Evolutionary conservation across 192 early-diverging fungal genomes (phyloP).

Genomic region (Coemansia sp.): DNA sequence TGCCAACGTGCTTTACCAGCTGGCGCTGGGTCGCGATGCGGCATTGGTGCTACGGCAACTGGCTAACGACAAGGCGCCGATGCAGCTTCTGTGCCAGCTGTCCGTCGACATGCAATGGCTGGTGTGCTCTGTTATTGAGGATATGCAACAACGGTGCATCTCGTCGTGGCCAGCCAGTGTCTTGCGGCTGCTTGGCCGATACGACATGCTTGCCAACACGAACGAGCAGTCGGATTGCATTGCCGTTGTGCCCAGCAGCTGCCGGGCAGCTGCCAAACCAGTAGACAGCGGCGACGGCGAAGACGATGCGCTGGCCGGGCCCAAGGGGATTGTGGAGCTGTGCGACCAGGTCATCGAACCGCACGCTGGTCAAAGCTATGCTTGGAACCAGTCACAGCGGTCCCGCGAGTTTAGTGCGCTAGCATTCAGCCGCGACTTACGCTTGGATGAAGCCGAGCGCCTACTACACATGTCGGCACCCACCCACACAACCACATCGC

Average conservation of each 20-base stretch:
- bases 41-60: slow-evolving; percentile 13
- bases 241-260: background rate
- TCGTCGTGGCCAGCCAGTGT: slow-evolving; percentile 23
- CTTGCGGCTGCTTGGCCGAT: slow-evolving; percentile 27
- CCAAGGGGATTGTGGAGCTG: slow-evolving; percentile 13
- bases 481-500: slow-evolving; percentile 1
- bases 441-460: slow-evolving; percentile 27
- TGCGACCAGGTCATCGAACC: slow-evolving; percentile 14
- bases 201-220: slow-evolving; percentile 32
- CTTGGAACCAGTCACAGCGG: background rate
- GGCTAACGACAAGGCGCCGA: slow-evolving; percentile 1
- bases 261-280: no score
- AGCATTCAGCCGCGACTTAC: slow-evolving; percentile 34
- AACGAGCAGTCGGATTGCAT: background rate
- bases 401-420: slow-evolving; percentile 14
- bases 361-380: background rate
- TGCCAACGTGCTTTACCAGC: slow-evolving; percentile 12
- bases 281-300: background rate
- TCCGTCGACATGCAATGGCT: slow-evolving; percentile 34
- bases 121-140: slow-evolving; percentile 5
- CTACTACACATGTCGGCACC: slow-evolving; percentile 11
- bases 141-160: slow-evolving; percentile 7
- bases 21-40: slow-evolving; percentile 6
- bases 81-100: slow-evolving; percentile 14
- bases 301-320: background rate